Percentiles rank a stretch among this genome's conserved stretches.
Evolutionary conservation across 768 basidiomycete genomes (phyloP).

Genomic region (Hericium coralloides): DNA sequence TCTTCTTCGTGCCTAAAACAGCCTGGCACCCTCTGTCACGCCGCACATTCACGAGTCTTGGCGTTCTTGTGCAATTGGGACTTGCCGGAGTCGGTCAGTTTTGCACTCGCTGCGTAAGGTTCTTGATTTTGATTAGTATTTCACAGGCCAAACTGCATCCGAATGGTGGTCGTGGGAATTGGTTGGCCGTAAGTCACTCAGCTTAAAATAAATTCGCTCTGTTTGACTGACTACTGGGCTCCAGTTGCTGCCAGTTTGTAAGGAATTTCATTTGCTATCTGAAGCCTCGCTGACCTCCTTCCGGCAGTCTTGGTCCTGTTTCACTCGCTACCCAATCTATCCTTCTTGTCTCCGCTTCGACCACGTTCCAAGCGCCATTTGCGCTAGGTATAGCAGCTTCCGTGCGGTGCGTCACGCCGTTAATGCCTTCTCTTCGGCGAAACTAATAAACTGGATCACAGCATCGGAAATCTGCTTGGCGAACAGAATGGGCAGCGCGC

Average conservation of each 20-base stretch:
- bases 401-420: conserved; percentile 49
- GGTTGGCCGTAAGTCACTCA: conserved; percentile 36
- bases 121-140: neutral
- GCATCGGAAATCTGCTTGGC: conserved; percentile 85
- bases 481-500: conserved; percentile 71
- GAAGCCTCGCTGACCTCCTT: neutral
- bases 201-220: neutral
- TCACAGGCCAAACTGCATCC: conserved; percentile 61
- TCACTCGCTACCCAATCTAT: conserved; percentile 86
- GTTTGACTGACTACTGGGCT: neutral
- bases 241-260: conserved; percentile 48
- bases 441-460: conserved; percentile 18
- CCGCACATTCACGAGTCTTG: conserved; percentile 58
- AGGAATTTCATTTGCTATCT: neutral
- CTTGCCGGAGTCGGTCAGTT: conserved; percentile 66
- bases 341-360: conserved; percentile 64
- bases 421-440: neutral
- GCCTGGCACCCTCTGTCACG: conserved; percentile 77
- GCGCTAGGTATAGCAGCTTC: conserved; percentile 76
- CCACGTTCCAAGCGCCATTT: conserved; percentile 78
- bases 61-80: conserved; percentile 65
- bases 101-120: neutral
- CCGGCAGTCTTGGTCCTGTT: conserved; percentile 61
- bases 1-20: conserved; percentile 50
- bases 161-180: conserved; percentile 99